Conservation (phyloP, 2,329 filamentous ascomycete species). For the Clathrospora elynae region DNA sequence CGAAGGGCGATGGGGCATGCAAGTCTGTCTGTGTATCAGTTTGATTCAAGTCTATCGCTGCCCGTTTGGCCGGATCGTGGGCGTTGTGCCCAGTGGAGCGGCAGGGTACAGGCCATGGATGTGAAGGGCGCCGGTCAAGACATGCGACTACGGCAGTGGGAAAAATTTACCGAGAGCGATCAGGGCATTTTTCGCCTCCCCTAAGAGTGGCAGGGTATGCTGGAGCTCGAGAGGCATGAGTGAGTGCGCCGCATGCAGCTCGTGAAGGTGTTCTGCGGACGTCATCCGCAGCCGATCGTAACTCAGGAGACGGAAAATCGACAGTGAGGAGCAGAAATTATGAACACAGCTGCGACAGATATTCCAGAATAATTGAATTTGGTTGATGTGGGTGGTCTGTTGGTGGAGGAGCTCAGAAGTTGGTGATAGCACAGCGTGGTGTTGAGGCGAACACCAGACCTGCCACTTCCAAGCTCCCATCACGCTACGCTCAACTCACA, state of each 20-base stretch:
- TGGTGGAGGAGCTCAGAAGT: constrained; percentile 6
- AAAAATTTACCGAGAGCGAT: too few relatives aligned
- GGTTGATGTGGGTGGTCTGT: background rate
- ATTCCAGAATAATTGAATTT: background rate
- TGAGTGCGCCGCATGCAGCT: background rate
- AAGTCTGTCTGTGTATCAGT: too few relatives aligned
- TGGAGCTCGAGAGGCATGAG: too few relatives aligned
- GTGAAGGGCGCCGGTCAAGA: too few relatives aligned
- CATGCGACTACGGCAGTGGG: too few relatives aligned
- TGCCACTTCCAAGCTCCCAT: constrained; percentile 6
- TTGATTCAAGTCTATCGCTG: too few relatives aligned
- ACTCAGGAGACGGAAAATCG: background rate
- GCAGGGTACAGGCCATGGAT: too few relatives aligned
- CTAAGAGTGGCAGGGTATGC: too few relatives aligned
- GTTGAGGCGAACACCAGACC: background rate
- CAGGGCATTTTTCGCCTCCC: too few relatives aligned
- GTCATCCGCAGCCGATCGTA: background rate
- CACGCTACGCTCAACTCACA: background rate
- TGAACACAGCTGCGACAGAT: background rate
- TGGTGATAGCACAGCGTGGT: constrained; percentile 4
- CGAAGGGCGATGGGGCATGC: too few relatives aligned
- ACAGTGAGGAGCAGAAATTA: background rate
- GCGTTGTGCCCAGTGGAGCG: too few relatives aligned
- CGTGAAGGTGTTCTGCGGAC: background rate
- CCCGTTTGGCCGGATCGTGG: too few relatives aligned